These are phyloP conservation scores for Gossypium gossypioides DNA, from an alignment of 441 rosid species.

Conservation along the genomic window DNA sequence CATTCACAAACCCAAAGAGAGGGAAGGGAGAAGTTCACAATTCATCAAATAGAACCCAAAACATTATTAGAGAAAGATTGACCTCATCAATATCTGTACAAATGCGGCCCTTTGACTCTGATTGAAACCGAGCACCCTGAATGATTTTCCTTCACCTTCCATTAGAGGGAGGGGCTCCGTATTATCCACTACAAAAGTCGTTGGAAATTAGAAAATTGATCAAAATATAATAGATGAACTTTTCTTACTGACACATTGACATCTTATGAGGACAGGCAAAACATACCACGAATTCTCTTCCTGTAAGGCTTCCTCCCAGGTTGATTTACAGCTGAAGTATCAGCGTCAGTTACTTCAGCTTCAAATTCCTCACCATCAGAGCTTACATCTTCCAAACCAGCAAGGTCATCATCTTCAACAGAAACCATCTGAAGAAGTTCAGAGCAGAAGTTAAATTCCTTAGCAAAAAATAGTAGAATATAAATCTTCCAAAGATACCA, in stretches of 20 bases:
- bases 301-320: slow-evolving; percentile 64
- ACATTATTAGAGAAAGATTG: slow-evolving; percentile 13
- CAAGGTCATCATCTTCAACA: slow-evolving; percentile 97
- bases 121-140: slow-evolving; percentile 85
- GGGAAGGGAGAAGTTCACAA: not conserved
- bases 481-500: not conserved
- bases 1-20: not conserved
- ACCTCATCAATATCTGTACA: slow-evolving; percentile 94
- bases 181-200: slow-evolving; percentile 44
- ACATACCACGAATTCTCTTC: slow-evolving; percentile 68
- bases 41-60: slow-evolving; percentile 9
- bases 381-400: slow-evolving; percentile 95
- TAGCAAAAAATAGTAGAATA: not conserved
- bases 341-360: slow-evolving; percentile 81
- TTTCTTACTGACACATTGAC: slow-evolving; percentile 1
- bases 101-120: slow-evolving; percentile 92
- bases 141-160: slow-evolving; percentile 98
- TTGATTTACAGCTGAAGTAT: slow-evolving; percentile 60
- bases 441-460: slow-evolving; percentile 1
- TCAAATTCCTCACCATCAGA: slow-evolving; percentile 92
- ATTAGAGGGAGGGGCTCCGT: slow-evolving; percentile 72
- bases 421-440: slow-evolving; percentile 66
- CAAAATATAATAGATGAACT: not conserved
- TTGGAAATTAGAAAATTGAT: slow-evolving; percentile 15
- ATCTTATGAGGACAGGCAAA: slow-evolving; percentile 5